phyloP scores from a whole-genome alignment of 768 basidiomycete genomes.

The Mycena belliarum region DNA sequence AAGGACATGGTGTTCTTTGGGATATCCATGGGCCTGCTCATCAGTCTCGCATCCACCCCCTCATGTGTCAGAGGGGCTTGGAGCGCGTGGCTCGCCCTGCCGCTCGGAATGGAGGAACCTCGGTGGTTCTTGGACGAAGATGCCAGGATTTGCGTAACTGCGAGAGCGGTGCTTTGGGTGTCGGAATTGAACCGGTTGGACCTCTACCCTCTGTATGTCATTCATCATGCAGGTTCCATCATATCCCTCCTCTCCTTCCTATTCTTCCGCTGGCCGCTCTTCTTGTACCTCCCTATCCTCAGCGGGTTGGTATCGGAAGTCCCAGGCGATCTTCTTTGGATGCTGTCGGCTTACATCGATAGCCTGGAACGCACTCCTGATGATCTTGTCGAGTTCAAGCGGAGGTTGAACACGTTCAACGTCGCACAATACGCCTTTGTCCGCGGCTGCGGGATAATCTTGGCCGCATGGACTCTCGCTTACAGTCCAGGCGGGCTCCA shows the following conservation, averaged over 20 bases:
- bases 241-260: slow-evolving; percentile 22
- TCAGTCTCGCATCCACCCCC: slow-evolving; percentile 21
- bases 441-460: slow-evolving; percentile 9
- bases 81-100: slow-evolving; percentile 6
- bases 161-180: slow-evolving; percentile 23
- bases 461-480: slow-evolving; percentile 8
- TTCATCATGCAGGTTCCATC: slow-evolving; percentile 23
- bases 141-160: slow-evolving; percentile 20
- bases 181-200: slow-evolving; percentile 25
- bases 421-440: slow-evolving; percentile 16
- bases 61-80: slow-evolving; percentile 19
- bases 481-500: slow-evolving; percentile 13
- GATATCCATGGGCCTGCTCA: slow-evolving; percentile 23
- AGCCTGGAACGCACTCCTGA: slow-evolving; percentile 6
- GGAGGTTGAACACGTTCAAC: slow-evolving; percentile 17
- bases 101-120: slow-evolving; percentile 4
- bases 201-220: slow-evolving; percentile 21
- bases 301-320: slow-evolving; percentile 22
- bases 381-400: slow-evolving; percentile 8
- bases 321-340: slow-evolving; percentile 22
- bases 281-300: slow-evolving; percentile 19
- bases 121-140: slow-evolving; percentile 17
- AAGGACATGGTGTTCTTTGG: slow-evolving; percentile 25
- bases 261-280: slow-evolving; percentile 12
- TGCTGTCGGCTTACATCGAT: slow-evolving; percentile 23